Base-by-base conservation (phyloP, 371 early-diverging fungal species). In the Mortierella sp. region DNA sequence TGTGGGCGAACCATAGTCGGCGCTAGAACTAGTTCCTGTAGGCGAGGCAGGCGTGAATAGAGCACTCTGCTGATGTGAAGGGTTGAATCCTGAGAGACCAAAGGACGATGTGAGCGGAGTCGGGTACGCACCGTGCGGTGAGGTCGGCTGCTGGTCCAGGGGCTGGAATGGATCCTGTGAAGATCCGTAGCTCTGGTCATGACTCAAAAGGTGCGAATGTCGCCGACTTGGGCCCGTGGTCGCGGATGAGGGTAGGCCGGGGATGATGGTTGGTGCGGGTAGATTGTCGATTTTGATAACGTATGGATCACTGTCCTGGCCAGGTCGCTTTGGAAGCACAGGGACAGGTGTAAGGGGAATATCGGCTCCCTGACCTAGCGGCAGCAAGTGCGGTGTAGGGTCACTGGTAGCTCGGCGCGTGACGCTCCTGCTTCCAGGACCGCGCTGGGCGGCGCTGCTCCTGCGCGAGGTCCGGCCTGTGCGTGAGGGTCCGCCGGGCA, bases 401-500 rank as follows among this genome's bases (percentile, higher is more conserved):
- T 62, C 73, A 19, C 66, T 80, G 21, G 75, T 58, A 29, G 58
- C 72, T 25, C 66, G 75, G 52, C 74, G 55, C 70, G 61, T 79
- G 53, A 46, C 55, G 6, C 75, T 37, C 37, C 9, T 75, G 62
- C 71, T 69, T 21, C 59, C 66, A 7, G 50, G 50, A 19, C 50
- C 71, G 30, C 86, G 68, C 66, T 70, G 81, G 52, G 61, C 80
- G 70, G 57, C 80, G 68, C 69, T 72, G 74, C 80, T 75, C 62
- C 62, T 75, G 70, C 82, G 77, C 60, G 46, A 64, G 61, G 65
- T 85, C 68, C 75, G 50, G 51, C 47, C 50, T 50, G 69, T 29
- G 19, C 70, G 66, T 16, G 75, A 25, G 21, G 62, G 43, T 15
- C 66, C 72, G 25, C 72, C 60, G 46, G 46, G 44, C 21, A 21